Evolutionary conservation across 495 filamentous ascomycete species (phyloP).

Genomic region (Daldinia loculata): DNA sequence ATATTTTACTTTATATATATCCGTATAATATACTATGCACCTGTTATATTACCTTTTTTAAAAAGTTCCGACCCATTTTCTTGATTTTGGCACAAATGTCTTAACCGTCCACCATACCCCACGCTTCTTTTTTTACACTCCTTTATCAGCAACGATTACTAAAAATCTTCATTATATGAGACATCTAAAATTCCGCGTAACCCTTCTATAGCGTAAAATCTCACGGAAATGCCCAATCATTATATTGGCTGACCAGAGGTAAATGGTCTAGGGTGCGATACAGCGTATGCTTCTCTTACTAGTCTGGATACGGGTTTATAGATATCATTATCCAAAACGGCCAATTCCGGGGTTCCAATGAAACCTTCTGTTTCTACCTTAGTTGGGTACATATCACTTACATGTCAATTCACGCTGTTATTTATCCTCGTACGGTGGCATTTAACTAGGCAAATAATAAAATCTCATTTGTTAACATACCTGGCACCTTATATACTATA

Average conservation of each 20-base stretch:
- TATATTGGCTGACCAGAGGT: not conserved
- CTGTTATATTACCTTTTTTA: too few relatives aligned
- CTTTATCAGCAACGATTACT: not conserved
- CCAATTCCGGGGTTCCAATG: constrained; percentile 19
- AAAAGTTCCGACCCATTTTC: too few relatives aligned
- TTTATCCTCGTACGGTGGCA: not conserved
- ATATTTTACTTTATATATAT: too few relatives aligned
- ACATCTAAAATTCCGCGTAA: not conserved
- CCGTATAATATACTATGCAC: too few relatives aligned
- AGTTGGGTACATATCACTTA: not conserved
- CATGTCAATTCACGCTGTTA: not conserved
- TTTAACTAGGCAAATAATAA: not conserved
- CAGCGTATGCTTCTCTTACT: not conserved
- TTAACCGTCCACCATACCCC: too few relatives aligned
- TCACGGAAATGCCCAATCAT: not conserved
- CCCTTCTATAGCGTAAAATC: not conserved
- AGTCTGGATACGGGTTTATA: not conserved
- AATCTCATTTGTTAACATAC: not conserved
- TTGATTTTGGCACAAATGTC: too few relatives aligned
- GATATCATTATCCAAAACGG: not conserved
- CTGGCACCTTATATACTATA: not conserved
- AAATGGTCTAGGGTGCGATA: not conserved
- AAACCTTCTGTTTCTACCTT: constrained; percentile 24
- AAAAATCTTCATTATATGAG: not conserved
- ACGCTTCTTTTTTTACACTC: not conserved